A percentile compares a stretch with the other conserved stretches of the same genome.
phyloP scores from a whole-genome alignment of 257 asterid genomes.

The Solanum sejunctum region DNA sequence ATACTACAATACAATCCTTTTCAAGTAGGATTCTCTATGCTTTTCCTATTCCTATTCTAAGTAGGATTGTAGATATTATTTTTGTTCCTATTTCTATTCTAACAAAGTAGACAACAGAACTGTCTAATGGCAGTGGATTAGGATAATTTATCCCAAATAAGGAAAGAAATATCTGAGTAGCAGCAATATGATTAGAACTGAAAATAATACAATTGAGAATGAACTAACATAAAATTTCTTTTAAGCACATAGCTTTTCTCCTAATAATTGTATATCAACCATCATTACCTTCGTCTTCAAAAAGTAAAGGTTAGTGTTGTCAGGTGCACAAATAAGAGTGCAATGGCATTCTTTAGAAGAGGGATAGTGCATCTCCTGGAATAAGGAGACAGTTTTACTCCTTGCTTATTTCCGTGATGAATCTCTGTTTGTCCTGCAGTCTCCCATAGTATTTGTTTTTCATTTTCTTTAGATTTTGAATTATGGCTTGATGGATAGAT shows the following conservation, averaged over 20 bases:
- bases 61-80: no score
- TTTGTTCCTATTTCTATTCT: no score
- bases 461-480: no score
- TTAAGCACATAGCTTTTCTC: neutral
- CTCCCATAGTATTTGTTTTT: neutral
- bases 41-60: no score
- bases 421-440: neutral
- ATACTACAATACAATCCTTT: no score
- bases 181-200: neutral
- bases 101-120: neutral
- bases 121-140: neutral
- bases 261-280: neutral
- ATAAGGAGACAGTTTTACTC: neutral
- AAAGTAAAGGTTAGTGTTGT: neutral
- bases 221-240: neutral
- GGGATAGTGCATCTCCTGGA: neutral
- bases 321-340: neutral
- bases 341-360: neutral
- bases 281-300: neutral
- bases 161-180: neutral
- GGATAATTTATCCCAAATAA: neutral
- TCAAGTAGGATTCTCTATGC: no score
- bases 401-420: neutral
- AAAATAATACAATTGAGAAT: neutral
- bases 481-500: no score